These are phyloP conservation scores for Fusarium luffae DNA, from an alignment of 2,329 filamentous ascomycete genomes.

Conservation along the genomic window DNA sequence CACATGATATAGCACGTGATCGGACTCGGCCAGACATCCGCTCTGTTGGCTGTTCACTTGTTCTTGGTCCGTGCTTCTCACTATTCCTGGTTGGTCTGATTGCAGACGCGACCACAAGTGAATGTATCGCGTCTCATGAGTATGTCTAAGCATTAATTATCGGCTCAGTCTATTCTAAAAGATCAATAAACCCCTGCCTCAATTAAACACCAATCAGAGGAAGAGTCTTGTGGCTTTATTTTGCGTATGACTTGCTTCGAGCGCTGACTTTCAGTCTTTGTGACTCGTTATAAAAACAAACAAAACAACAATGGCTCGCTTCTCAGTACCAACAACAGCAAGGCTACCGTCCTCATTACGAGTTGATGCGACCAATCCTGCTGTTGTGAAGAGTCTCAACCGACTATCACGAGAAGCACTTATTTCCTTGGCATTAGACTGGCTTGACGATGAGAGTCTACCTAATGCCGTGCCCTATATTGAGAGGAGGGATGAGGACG, in stretches of 20 bases:
- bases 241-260: slow-evolving; percentile 10
- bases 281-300: slow-evolving; percentile 21
- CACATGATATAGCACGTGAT: slow-evolving; percentile 15
- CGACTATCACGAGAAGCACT: slow-evolving; percentile 79
- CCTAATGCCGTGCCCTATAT: slow-evolving; percentile 60
- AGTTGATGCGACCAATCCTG: slow-evolving; percentile 71
- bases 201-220: background rate
- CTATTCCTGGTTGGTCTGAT: background rate
- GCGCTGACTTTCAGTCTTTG: background rate
- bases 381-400: slow-evolving; percentile 73
- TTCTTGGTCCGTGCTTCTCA: slow-evolving; percentile 14
- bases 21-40: rapidly evolving
- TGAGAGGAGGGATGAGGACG: slow-evolving; percentile 54
- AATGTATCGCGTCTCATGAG: slow-evolving; percentile 28
- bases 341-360: slow-evolving; percentile 77
- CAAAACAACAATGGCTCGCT: slow-evolving; percentile 58
- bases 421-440: slow-evolving; percentile 77
- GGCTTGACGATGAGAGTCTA: slow-evolving; percentile 77
- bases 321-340: slow-evolving; percentile 76
- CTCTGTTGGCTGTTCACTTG: too few species aligned
- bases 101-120: slow-evolving; percentile 24
- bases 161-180: background rate
- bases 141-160: slow-evolving; percentile 18
- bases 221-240: slow-evolving; percentile 3
- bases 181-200: slow-evolving; percentile 3